Evolutionary conservation across 164 flowering plant species (phyloP).

Genomic region (Magnolia sinica): DNA sequence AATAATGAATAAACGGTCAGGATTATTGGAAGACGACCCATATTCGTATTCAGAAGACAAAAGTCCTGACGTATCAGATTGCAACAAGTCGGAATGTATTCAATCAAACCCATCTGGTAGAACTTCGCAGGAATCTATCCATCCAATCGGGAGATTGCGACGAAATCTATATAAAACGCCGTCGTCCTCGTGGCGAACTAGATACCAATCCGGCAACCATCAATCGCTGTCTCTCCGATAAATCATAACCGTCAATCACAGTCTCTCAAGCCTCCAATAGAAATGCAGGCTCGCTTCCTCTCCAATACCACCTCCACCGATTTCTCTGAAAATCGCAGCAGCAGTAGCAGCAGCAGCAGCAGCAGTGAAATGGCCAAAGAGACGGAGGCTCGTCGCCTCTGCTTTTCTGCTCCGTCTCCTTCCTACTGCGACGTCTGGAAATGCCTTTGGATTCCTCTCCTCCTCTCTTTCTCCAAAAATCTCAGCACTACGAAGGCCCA

Average conservation of each 20-base stretch:
- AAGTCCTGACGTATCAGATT: no score
- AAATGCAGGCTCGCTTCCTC: not conserved
- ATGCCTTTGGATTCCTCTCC: conserved; percentile 48
- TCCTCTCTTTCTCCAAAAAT: conserved; percentile 42
- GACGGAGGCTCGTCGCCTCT: conserved; percentile 6
- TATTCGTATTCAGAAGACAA: no score
- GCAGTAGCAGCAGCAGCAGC: not conserved
- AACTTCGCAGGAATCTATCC: no score
- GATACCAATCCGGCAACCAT: not conserved
- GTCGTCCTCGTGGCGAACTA: not conserved
- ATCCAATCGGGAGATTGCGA: no score
- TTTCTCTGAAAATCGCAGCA: not conserved
- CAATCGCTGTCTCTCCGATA: not conserved
- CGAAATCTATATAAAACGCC: not conserved
- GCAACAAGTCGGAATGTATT: no score
- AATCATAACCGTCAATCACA: not conserved
- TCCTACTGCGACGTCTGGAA: conserved; percentile 32
- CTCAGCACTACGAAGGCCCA: conserved; percentile 33
- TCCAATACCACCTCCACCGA: not conserved
- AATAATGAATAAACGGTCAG: no score
- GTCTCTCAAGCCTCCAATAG: not conserved
- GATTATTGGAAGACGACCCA: no score
- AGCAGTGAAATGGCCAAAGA: conserved; percentile 15
- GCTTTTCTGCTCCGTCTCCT: conserved; percentile 10
- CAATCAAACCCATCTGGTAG: no score